Base-by-base conservation (phyloP, 2,329 filamentous ascomycete genomes). In the Hypoxylon rubiginosum region DNA sequence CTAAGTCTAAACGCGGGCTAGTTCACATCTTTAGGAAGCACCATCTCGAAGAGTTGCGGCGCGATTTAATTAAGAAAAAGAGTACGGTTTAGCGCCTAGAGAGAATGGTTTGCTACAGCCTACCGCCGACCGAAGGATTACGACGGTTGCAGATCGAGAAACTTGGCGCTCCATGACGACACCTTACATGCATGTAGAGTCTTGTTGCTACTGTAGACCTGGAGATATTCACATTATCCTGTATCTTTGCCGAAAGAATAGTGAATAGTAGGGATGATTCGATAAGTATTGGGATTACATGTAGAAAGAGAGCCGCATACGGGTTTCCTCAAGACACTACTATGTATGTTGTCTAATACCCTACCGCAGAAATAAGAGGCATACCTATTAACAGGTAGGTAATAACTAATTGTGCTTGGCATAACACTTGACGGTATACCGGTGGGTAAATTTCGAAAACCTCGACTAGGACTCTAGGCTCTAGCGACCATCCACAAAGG, bases 371-470 rank as follows among this genome's bases (percentile, higher is more conserved):
- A 59, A 59, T 51, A 54, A 41, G 30, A 41, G 26, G 51, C 58
- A 26, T 26, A 46, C 34, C 34, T 50, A 30, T 53, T 28, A 56
- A 48, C 64, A 26, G 48, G 34, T 17, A 46, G 26, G 48, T 50
- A 59, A 53, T 62, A 32, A 36, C 11, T 28, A 58, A 34, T 50
- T 55, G 52, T 50, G 39, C 66, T 64, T 69, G 58, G 64, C 64
- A 45, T 62, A 57, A 50, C 55, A 64, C 64, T 62, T 69, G 67
- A 64, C 67, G n/a, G n/a, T n/a, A n/a, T 51, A 62, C 53, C 56
- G 46, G 32, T 65, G 54, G 62, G 58, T 66, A 65, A 57, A 54
- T 60, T 46, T 39, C n/a, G 48, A 56, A 55, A 56, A 55, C 41
- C 36, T 24, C 43, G 24, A 54, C 55, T 43, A 45, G 49, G 52